Percentiles rank a stretch among this genome's conserved stretches.
Evolutionary conservation across 202 grass and related monocot genomes (phyloP).

Genomic region (Saccharum hybrid): DNA sequence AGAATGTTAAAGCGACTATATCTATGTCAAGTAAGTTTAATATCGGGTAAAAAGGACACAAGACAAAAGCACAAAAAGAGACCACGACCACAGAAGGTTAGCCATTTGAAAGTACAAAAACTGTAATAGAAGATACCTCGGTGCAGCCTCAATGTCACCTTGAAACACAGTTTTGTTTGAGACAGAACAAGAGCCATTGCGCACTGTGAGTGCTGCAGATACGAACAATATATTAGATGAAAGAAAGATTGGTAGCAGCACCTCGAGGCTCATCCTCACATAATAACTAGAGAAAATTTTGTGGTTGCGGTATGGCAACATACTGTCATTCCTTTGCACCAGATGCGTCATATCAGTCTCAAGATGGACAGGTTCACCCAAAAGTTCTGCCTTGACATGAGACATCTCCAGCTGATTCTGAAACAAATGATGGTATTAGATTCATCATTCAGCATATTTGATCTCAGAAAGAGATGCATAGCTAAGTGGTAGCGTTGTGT

Average conservation of each 20-base stretch:
- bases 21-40: not conserved
- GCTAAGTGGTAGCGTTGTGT: not conserved
- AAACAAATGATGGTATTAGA: not conserved
- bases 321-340: slow-evolving; percentile 16
- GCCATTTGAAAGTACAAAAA: slow-evolving; percentile 1
- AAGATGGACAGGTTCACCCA: slow-evolving; percentile 8
- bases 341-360: slow-evolving; percentile 8
- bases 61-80: not conserved
- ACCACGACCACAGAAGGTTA: not conserved
- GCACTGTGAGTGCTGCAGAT: slow-evolving; percentile 2
- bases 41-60: not conserved
- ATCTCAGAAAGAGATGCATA: slow-evolving; percentile 10
- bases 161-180: slow-evolving; percentile 45
- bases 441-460: not conserved
- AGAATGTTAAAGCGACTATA: not conserved
- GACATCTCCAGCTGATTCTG: slow-evolving; percentile 3
- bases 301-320: not conserved
- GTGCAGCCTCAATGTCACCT: slow-evolving; percentile 22
- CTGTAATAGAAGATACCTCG: slow-evolving; percentile 46
- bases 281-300: not conserved
- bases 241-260: not conserved
- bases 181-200: not conserved
- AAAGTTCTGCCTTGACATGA: slow-evolving; percentile 32
- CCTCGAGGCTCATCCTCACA: not conserved
- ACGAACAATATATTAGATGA: slow-evolving; percentile 6